Evolutionary conservation across 768 basidiomycete genomes (phyloP).

Genomic region (Suillus occidentalis): DNA sequence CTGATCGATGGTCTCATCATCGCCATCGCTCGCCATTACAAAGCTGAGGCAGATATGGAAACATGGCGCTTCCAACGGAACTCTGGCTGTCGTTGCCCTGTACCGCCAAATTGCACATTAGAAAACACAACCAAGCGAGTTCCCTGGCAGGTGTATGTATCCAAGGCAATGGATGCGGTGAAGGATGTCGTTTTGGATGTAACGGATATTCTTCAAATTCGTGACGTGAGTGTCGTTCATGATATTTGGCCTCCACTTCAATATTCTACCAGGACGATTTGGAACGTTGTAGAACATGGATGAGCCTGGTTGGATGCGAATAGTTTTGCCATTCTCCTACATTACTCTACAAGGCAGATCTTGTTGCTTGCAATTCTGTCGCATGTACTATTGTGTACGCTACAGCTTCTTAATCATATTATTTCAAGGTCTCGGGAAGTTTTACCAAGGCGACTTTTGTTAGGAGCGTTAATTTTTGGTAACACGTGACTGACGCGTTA

Average conservation of each 20-base stretch:
- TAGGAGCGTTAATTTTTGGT: too few relatives aligned
- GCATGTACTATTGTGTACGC: neutral
- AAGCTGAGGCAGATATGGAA: conserved; percentile 26
- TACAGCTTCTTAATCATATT: conserved; percentile 18
- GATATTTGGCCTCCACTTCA: neutral
- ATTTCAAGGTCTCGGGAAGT: conserved; percentile 3
- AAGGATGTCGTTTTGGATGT: conserved; percentile 24
- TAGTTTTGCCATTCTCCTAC: too few relatives aligned
- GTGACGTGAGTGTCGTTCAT: conserved; percentile 14
- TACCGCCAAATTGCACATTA: neutral
- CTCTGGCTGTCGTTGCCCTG: neutral
- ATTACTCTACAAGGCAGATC: too few relatives aligned
- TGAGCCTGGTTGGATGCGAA: conserved; percentile 13
- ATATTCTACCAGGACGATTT: conserved; percentile 20
- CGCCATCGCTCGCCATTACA: conserved; percentile 39
- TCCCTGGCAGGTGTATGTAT: conserved; percentile 13
- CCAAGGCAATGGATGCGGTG: conserved; percentile 13
- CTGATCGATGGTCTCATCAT: conserved; percentile 46
- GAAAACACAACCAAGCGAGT: conserved; percentile 5
- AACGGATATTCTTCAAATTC: conserved; percentile 24
- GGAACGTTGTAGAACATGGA: conserved; percentile 25
- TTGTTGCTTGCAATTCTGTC: neutral
- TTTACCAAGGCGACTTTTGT: neutral
- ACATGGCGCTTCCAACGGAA: neutral
- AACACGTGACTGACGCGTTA: too few relatives aligned